Evolutionary conservation across 331 rosid genomes (phyloP), one percentile per base, ranked within the genome.

Genomic region (Malus hybrid): DNA sequence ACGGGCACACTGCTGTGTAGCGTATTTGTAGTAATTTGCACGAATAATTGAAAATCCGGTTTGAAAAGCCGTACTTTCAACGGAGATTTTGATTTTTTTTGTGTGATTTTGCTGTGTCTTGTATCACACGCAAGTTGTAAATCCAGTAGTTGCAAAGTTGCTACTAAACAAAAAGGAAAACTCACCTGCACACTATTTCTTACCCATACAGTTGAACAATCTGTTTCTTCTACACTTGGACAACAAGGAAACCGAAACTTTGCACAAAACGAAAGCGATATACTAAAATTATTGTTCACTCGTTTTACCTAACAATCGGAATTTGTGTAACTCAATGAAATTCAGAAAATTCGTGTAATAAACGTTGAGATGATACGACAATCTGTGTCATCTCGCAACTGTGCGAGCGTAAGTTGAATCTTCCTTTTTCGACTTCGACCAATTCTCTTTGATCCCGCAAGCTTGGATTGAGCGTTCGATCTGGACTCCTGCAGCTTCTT

Each of bases 401-500:
- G 95, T 86, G 70, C 91, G 84, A 77, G 91, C 85, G 80, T 87
- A 79, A 44, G 91, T 39, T 12, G 91, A 82, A 61, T 89, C 96
- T 8, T 93, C 92, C 76, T 85, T 86, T 80, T 79, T 93, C 27
- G 93, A 77, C 97, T 79, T 91, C 31, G 93, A 79, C 98, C 97
- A 93, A 76, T 75, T 78, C 84, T 90, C 97, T 69, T 87, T 86
- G 56, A 86, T 78, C 65, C 97, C 74, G 80, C 99, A 90, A 52
- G 91, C 90, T 79, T 84, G 89, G 83, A 87, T 86, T 15, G 93
- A 89, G 76, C 97, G 84, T 77, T 91, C 97, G 70, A 95, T 89
- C 86, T 87, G 95, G 32, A 78, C 76, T 64, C 68, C 76, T 29
- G 86, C 60, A 42, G 81, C 82, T 85, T 94, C 96, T 50, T 72